phyloP scores from a whole-genome alignment of 2,329 filamentous ascomycete genomes.

The Fusarium armeniacum region DNA sequence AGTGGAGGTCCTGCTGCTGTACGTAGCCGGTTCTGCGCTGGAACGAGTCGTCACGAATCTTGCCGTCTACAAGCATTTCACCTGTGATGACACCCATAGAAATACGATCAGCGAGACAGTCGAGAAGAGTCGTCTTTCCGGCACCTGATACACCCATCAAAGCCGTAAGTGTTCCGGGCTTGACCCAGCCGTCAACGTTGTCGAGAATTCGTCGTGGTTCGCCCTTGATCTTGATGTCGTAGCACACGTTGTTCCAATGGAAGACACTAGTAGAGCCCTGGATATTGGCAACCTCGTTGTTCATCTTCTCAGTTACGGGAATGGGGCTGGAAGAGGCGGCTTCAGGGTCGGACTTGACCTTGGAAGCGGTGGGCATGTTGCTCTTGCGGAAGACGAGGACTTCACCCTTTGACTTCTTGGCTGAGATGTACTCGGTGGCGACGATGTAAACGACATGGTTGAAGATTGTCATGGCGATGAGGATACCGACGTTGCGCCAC shows the following conservation, averaged over 20 bases:
- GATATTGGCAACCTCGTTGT: constrained; percentile 36
- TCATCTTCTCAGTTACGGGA: constrained; percentile 40
- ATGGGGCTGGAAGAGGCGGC: constrained; percentile 38
- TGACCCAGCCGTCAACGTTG: constrained; percentile 80
- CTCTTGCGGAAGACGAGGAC: constrained; percentile 70
- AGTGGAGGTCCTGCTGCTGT: constrained; percentile 73
- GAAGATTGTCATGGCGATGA: constrained; percentile 65
- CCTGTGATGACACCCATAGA: constrained; percentile 79
- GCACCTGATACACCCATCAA: constrained; percentile 69
- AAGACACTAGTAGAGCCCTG: constrained; percentile 63
- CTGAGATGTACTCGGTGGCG: constrained; percentile 62
- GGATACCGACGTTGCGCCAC: constrained; percentile 71
- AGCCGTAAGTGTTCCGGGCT: constrained; percentile 79
- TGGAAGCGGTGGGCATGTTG: constrained; percentile 35
- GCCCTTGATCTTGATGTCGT: constrained; percentile 79
- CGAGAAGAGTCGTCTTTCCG: constrained; percentile 76
- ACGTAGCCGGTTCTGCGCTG: constrained; percentile 80
- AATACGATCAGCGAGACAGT: constrained; percentile 75
- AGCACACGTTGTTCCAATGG: constrained; percentile 80
- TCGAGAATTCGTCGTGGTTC: constrained; percentile 76
- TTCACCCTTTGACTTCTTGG: constrained; percentile 71
- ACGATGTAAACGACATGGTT: constrained; percentile 64
- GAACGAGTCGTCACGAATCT: constrained; percentile 74
- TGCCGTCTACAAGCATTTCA: constrained; percentile 79
- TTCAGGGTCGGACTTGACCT: constrained; percentile 44